phyloP scores from a whole-genome alignment of 2,329 filamentous ascomycete species.

The Chrysoporthe cubensis region DNA sequence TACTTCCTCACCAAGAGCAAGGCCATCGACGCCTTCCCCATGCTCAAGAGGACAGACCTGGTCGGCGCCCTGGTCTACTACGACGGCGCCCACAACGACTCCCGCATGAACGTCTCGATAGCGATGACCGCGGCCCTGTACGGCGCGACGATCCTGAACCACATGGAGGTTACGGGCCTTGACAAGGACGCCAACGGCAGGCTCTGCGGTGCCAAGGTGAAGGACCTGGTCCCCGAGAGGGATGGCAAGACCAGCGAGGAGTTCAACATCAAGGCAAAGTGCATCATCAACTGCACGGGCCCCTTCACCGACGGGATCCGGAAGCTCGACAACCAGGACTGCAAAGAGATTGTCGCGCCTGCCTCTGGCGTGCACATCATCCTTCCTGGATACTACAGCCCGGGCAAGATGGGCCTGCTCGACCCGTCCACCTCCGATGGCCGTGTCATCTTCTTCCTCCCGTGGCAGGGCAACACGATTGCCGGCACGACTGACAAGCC shows the following conservation, averaged over 20 bases:
- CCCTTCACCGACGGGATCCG: slow-evolving; percentile 81
- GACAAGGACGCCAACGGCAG: slow-evolving; percentile 72
- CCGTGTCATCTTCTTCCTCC: slow-evolving; percentile 86
- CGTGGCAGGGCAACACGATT: slow-evolving; percentile 86
- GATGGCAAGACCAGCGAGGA: slow-evolving; percentile 58
- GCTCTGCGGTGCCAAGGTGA: slow-evolving; percentile 70
- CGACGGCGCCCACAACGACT: slow-evolving; percentile 85
- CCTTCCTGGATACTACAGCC: slow-evolving; percentile 78
- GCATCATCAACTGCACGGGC: slow-evolving; percentile 82
- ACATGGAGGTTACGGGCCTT: slow-evolving; percentile 76
- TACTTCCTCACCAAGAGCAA: slow-evolving; percentile 81
- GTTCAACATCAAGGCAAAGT: slow-evolving; percentile 76
- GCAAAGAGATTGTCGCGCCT: slow-evolving; percentile 76
- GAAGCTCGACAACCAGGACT: slow-evolving; percentile 74
- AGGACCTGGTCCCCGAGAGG: slow-evolving; percentile 62
- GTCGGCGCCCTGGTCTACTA: slow-evolving; percentile 85
- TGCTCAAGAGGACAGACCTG: slow-evolving; percentile 73
- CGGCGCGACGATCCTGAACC: slow-evolving; percentile 79
- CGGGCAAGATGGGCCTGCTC: slow-evolving; percentile 80
- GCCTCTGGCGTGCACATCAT: slow-evolving; percentile 84
- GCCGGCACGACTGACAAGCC: slow-evolving; percentile 82
- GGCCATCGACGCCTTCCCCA: slow-evolving; percentile 77
- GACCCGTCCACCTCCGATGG: slow-evolving; percentile 82
- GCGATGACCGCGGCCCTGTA: slow-evolving; percentile 81
- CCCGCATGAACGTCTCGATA: slow-evolving; percentile 83